phyloP scores from a whole-genome alignment of 345 rosid genomes.

The Syzygium grande region DNA sequence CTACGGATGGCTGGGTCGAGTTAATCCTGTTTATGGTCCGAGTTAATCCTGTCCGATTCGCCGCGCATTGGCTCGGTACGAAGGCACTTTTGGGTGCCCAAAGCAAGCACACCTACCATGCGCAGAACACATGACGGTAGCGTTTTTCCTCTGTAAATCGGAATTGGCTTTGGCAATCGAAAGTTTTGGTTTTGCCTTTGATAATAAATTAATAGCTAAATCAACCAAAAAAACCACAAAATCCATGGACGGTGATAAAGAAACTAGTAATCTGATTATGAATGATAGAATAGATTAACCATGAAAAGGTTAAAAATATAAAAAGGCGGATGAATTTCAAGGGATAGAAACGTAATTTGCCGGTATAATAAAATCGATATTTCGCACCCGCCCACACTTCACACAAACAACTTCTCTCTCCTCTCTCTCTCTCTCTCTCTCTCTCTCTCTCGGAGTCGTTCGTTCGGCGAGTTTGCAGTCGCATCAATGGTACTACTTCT shows the following conservation, averaged over 20 bases:
- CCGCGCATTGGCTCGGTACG: neutral
- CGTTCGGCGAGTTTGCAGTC: neutral
- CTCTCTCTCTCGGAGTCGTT: neutral
- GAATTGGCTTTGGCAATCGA: neutral
- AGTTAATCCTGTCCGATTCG: no score
- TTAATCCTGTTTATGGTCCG: neutral
- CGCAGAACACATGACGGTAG: neutral
- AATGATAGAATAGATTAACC: neutral
- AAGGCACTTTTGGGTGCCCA: neutral
- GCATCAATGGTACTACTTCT: neutral
- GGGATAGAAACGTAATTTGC: neutral
- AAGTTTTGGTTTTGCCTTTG: neutral
- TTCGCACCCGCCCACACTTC: neutral
- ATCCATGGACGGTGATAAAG: neutral
- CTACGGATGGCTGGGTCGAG: neutral
- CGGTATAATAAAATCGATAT: neutral
- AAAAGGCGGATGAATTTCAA: neutral
- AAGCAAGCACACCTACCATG: neutral
- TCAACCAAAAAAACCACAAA: neutral
- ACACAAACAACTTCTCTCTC: neutral
- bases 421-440: neutral
- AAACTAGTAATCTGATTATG: neutral
- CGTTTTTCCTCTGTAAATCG: neutral
- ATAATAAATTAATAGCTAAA: neutral
- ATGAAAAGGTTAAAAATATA: neutral